Conservation (phyloP, 2,329 filamentous ascomycete genomes). For the Trichoderma atroviride region DNA sequence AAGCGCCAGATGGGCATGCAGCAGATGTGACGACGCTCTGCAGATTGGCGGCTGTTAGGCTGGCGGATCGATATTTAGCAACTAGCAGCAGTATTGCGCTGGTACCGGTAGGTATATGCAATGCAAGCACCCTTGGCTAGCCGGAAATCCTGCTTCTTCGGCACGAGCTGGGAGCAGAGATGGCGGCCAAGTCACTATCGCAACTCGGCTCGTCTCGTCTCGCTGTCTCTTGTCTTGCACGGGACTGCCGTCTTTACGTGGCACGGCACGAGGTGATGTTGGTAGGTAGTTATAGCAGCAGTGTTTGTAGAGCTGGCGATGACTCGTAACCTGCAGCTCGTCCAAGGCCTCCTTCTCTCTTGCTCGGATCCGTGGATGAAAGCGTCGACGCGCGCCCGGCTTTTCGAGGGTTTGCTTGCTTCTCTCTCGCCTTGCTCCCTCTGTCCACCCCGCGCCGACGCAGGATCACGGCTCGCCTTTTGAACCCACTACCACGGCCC, state of each 20-base stretch:
- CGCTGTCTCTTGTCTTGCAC: background rate
- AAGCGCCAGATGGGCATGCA: conserved; percentile 11
- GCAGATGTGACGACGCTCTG: conserved; percentile 21
- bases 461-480: conserved; percentile 22
- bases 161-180: background rate
- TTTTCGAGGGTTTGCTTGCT: background rate
- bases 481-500: conserved; percentile 16
- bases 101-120: background rate
- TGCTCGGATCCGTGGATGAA: background rate
- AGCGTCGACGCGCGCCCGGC: background rate
- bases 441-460: background rate
- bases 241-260: conserved; percentile 15
- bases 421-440: background rate
- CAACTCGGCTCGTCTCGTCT: background rate
- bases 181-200: background rate
- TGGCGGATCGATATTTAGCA: background rate
- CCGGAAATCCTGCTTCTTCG: conserved; percentile 11
- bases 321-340: background rate
- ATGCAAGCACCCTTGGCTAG: conserved; percentile 16
- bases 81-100: background rate
- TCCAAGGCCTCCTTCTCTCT: background rate
- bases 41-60: background rate
- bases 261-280: background rate
- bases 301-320: background rate
- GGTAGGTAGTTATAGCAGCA: background rate